A percentile compares a stretch with the other conserved stretches of the same genome.
Evolutionary conservation across 169 alveolate species (phyloP).

Genomic region (Theileria annulata): DNA sequence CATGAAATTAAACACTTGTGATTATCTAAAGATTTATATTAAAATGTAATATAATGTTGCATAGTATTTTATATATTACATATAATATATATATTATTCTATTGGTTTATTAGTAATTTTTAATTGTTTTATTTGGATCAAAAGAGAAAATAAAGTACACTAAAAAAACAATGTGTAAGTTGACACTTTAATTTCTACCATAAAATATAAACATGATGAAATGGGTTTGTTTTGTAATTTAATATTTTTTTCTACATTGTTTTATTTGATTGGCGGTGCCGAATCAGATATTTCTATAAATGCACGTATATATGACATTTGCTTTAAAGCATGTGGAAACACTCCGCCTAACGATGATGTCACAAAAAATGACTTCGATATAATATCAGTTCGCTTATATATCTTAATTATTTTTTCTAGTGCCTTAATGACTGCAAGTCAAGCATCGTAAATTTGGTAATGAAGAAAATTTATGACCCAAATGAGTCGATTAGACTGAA

Average conservation of each 20-base stretch:
- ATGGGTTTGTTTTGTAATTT: conserved; percentile 14
- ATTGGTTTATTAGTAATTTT: neutral
- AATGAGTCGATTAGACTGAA: neutral
- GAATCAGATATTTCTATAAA: neutral
- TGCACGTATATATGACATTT: conserved; percentile 5
- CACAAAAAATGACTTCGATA: neutral
- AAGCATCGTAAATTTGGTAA: conserved; percentile 10
- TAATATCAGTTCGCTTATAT: conserved; percentile 16
- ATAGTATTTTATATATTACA: neutral
- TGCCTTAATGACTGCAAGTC: conserved; percentile 23
- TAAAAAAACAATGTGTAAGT: neutral
- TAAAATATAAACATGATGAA: conserved; percentile 4
- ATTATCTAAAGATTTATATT: neutral
- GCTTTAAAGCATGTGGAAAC: conserved; percentile 30
- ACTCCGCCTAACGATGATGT: neutral
- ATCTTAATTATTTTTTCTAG: conserved; percentile 7
- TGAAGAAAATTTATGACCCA: conserved; percentile 21
- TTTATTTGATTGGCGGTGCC: neutral
- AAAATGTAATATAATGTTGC: neutral
- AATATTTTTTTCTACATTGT: conserved; percentile 6
- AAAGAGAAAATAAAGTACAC: neutral
- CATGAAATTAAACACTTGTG: neutral
- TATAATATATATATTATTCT: neutral
- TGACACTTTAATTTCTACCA: conserved; percentile 5
- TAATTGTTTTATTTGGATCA: neutral